Conservation (phyloP, 768 basidiomycete genomes). For the Tephrocybe sp. region DNA sequence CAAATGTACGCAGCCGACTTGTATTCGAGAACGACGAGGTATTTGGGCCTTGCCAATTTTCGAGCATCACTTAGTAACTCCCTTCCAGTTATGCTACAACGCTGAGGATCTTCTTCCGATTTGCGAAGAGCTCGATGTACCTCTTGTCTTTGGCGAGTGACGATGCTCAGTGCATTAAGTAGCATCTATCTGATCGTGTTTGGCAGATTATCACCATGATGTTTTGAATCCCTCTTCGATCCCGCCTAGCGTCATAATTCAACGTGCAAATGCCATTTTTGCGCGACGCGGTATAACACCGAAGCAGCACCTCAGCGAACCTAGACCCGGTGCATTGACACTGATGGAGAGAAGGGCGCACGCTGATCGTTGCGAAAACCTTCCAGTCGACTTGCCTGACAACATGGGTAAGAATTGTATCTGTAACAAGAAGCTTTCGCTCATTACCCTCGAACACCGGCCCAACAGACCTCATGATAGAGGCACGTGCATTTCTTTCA, state of each 20-base stretch:
- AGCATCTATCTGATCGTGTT: slow-evolving; percentile 22
- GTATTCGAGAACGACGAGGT: slow-evolving; percentile 97
- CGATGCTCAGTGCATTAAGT: too few species aligned
- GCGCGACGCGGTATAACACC: slow-evolving; percentile 73
- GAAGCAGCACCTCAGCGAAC: slow-evolving; percentile 92
- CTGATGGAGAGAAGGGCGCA: slow-evolving; percentile 89
- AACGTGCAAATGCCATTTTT: slow-evolving; percentile 77
- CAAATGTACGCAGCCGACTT: slow-evolving; percentile 67
- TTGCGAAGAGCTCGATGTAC: slow-evolving; percentile 81
- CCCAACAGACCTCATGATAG: slow-evolving; percentile 79
- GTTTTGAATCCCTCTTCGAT: slow-evolving; percentile 61
- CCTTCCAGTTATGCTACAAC: slow-evolving; percentile 71
- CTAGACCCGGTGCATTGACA: slow-evolving; percentile 79
- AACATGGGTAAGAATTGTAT: slow-evolving; percentile 54
- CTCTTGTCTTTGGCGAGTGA: slow-evolving; percentile 61
- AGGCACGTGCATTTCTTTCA: slow-evolving; percentile 46
- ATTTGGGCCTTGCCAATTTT: slow-evolving; percentile 13
- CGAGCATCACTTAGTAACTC: not conserved
- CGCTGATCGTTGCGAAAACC: slow-evolving; percentile 71
- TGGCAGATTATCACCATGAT: slow-evolving; percentile 79
- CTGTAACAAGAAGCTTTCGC: slow-evolving; percentile 11
- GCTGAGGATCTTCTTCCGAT: slow-evolving; percentile 86
- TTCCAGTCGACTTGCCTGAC: slow-evolving; percentile 65
- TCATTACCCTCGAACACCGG: slow-evolving; percentile 12
- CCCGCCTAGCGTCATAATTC: slow-evolving; percentile 66